phyloP scores from a whole-genome alignment of 2,329 filamentous ascomycete species.

The Aspergillus tubingensis region DNA sequence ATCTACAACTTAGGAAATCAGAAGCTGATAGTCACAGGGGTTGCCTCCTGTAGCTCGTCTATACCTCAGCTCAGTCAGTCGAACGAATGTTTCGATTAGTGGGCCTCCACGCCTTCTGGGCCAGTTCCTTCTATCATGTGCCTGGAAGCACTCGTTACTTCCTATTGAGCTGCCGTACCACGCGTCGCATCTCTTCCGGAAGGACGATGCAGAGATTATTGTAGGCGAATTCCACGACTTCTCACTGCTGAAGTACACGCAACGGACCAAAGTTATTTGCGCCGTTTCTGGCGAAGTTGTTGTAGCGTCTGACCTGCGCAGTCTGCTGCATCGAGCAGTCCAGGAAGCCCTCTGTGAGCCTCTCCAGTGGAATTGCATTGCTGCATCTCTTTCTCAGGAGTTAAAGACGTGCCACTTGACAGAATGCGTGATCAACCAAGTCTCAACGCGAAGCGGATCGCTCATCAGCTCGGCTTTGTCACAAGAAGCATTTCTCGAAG shows the following conservation, averaged over 20 bases:
- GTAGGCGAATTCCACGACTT: not conserved
- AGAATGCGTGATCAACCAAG: not conserved
- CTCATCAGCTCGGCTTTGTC: not conserved
- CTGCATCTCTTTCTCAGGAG: not conserved
- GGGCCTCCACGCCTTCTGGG: slow-evolving; percentile 1
- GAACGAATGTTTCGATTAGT: slow-evolving; percentile 7
- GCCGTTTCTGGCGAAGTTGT: not conserved
- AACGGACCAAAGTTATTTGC: not conserved
- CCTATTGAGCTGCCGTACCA: slow-evolving; percentile 11
- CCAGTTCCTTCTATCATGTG: not conserved
- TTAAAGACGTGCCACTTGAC: not conserved
- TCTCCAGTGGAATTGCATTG: not conserved
- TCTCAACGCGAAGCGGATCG: not conserved
- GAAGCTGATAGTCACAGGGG: not conserved
- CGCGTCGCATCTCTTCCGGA: slow-evolving; percentile 6
- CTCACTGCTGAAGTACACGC: not conserved
- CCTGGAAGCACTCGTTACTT: slow-evolving; percentile 9
- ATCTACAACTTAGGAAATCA: not conserved
- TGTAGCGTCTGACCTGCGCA: not conserved
- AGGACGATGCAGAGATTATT: not conserved
- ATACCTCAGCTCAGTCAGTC: slow-evolving; percentile 11
- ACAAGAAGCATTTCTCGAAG: not conserved
- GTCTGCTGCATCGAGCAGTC: not conserved
- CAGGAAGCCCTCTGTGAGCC: slow-evolving; percentile 1
- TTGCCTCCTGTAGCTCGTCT: slow-evolving; percentile 1